phyloP scores from a whole-genome alignment of 768 basidiomycete species.

The Lentinula aciculospora region DNA sequence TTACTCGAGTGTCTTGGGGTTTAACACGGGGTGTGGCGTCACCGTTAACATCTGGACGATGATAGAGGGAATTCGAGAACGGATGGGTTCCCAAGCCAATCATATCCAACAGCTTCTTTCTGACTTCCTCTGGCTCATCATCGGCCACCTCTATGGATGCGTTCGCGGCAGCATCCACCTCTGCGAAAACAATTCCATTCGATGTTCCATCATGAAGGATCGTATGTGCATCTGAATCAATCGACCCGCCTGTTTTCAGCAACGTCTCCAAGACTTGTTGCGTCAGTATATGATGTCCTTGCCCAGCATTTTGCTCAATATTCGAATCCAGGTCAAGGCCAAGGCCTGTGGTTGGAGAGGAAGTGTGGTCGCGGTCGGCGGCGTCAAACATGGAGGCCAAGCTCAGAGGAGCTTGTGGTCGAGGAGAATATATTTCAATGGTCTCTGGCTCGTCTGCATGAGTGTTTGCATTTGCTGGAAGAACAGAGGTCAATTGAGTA shows the following conservation, averaged over 20 bases:
- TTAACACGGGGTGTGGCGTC: not conserved
- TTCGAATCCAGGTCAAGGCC: not conserved
- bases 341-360: not conserved
- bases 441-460: constrained; percentile 4
- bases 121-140: not conserved
- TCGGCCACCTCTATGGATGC: not conserved
- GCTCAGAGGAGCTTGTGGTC: not conserved
- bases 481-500: not conserved
- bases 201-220: not conserved
- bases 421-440: constrained; percentile 5
- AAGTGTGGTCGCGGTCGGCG: not conserved
- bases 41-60: not conserved
- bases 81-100: not conserved
- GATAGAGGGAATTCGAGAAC: not conserved
- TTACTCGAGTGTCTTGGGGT: not conserved
- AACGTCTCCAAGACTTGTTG: not conserved
- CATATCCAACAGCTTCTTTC: not conserved
- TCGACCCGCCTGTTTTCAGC: not conserved
- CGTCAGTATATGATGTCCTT: not conserved
- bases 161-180: not conserved
- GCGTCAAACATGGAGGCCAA: constrained; percentile 2
- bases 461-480: not conserved
- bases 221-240: not conserved
- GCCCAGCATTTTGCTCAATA: not conserved
- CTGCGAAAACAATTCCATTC: not conserved